Evolutionary conservation across 306 rosid species (phyloP), one percentile per base, ranked within the genome.

Genomic region (Castanea sativa): DNA sequence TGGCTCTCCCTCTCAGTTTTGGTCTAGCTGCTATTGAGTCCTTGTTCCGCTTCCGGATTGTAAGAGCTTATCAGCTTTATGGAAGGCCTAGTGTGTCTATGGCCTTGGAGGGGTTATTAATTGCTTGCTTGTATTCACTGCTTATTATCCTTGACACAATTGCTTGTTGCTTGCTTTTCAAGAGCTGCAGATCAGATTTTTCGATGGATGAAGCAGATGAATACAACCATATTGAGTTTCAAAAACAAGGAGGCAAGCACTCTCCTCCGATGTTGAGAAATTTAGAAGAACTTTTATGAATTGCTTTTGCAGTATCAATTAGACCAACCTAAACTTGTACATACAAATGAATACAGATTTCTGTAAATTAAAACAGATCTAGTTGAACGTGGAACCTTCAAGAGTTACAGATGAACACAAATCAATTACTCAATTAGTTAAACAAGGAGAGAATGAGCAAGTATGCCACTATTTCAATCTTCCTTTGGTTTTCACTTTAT

Each of bases 1-100:
- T 67, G 72, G 27, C 72, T 67, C 27, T 67, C 7, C 72, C 72
- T 19, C 49, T 33, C 25, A 67, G n/a, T 19, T 67, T 43, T 19
- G 72, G 72, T 35, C 51, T 67, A 30, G 72, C 72, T 35, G 72
- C 72, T 19, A 67, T 33, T 32, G 72, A 67, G 52, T 27, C 72
- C 72, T 19, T 67, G 72, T 67, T 33, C 72, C 51, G 72, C 12
- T 67, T 2, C 52, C 51, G 72, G 72, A 2, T 67, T 67, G 72
- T 67, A 8, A 67, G 25, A 67, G 72, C 72, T 32, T 33, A 32
- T 33, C 7, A 4, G 51, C 72, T 33, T 33, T 3, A 33, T 19
- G 72, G 49, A 67, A 35, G 51, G 52, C 51, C 49, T 6, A 19
- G 16, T 19, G 51, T 23, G 1, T 67, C 52, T 4, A 19, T 67